Conservation (phyloP, 495 filamentous ascomycete genomes). For the Copromyces sp. region DNA sequence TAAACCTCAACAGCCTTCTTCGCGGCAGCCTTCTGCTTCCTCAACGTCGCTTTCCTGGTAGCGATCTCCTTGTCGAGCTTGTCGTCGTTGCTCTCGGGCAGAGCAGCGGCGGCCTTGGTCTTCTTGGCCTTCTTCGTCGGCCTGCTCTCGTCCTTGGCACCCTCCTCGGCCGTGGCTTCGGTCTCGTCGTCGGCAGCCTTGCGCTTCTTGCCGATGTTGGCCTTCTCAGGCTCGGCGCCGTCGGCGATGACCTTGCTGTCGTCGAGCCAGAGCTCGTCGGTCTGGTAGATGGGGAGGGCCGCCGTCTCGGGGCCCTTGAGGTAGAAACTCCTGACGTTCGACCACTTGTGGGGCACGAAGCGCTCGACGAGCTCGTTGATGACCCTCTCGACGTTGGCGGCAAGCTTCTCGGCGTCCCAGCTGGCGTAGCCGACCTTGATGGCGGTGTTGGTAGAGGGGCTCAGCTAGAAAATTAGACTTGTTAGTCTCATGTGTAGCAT, state of each 20-base stretch:
- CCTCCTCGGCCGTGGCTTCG: conserved; percentile 36
- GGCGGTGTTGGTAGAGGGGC: conserved; percentile 23
- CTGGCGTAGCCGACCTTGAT: conserved; percentile 62
- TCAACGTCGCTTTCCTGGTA: conserved; percentile 47
- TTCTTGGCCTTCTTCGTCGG: conserved; percentile 45
- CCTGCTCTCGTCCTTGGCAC: conserved; percentile 28
- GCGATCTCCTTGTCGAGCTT: conserved; percentile 51
- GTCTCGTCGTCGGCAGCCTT: conserved; percentile 36
- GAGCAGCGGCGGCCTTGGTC: conserved; percentile 15
- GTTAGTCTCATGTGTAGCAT: neutral
- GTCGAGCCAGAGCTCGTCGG: conserved; percentile 80
- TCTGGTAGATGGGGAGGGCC: conserved; percentile 84
- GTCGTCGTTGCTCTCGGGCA: conserved; percentile 39
- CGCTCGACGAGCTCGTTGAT: conserved; percentile 59
- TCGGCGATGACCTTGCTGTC: conserved; percentile 64
- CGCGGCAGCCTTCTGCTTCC: conserved; percentile 51
- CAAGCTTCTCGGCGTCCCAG: conserved; percentile 63
- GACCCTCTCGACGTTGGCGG: conserved; percentile 68
- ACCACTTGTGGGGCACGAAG: conserved; percentile 75
- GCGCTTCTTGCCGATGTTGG: conserved; percentile 59
- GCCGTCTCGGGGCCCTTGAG: conserved; percentile 80
- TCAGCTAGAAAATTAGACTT: conserved; percentile 10
- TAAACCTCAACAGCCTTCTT: conserved; percentile 27
- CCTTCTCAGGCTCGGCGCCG: conserved; percentile 44
- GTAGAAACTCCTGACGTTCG: conserved; percentile 70